Evolutionary conservation across 1,139 yeast species (phyloP), one percentile per base, ranked within the genome.

Genomic region (Blastobotrys malaysiensis): DNA sequence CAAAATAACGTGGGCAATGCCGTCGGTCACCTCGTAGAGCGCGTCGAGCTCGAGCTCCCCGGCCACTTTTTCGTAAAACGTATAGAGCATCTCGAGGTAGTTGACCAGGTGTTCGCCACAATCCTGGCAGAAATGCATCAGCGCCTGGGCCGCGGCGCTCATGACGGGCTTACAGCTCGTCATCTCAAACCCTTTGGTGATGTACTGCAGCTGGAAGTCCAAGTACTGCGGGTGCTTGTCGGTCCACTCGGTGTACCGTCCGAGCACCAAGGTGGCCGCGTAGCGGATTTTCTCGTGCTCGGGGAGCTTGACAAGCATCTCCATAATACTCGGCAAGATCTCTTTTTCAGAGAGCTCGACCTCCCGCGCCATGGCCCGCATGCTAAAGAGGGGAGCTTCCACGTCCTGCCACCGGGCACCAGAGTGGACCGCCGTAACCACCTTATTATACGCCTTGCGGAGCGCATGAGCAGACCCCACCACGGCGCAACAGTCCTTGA

Each of bases 221-320:
- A 95, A 75, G 63, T 77, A 86, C 58, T 88, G 85, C 1, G 96
- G 89, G 70, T 93, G 95, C 59, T 81, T 79, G 5, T 91, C 77
- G 0, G 98, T 89, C 98, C 99, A 95, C 71, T 86, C 91, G 1
- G 98, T 88, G 69, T 93, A 93, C 63, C 99, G 78, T 7, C 99
- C 99, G 50, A 95, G 75, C 1, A 93, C 96, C 63, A 93, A 77
- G 0, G 97, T 89, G 1, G 96, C 93, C 2, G 98, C 95, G 65
- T 93, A 93, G 66, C 96, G 78, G 54, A 93, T 82, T 67, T 89
- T 88, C 19, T 87, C 85, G 65, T 89, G 93, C 63, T 88, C 95
- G 0, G 97, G 97, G 51, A 90, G 73, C 63, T 81, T 82, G 21
- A 84, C 79, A 49, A 88, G 73, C 57, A 77, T 71, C 49, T 81